phyloP scores from a whole-genome alignment of 441 rosid genomes.

The Populus tomentosa region DNA sequence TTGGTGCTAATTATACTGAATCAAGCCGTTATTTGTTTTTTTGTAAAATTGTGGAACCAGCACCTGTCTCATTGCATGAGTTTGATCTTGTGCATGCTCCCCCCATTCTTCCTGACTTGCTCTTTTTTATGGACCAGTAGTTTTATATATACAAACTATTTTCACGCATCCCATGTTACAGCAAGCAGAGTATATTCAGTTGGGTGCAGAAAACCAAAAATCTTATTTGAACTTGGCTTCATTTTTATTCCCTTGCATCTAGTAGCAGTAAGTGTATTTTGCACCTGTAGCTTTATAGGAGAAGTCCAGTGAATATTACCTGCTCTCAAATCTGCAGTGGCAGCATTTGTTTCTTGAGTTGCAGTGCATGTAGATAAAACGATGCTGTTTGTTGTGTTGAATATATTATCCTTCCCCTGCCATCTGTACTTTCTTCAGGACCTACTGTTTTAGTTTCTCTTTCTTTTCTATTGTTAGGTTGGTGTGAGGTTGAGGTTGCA shows the following conservation, averaged over 20 bases:
- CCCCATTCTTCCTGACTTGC: not conserved
- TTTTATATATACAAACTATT: not conserved
- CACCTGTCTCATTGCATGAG: not conserved
- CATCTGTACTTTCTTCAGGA: not conserved
- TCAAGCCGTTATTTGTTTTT: not conserved
- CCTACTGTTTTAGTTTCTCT: not conserved
- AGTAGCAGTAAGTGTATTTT: not conserved
- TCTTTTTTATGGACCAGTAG: not conserved
- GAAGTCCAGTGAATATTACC: not conserved
- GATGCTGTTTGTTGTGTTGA: not conserved
- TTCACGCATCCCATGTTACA: not conserved
- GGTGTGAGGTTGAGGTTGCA: not conserved
- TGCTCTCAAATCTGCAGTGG: not conserved
- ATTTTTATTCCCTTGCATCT: not conserved
- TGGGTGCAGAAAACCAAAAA: not conserved
- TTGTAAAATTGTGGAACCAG: not conserved
- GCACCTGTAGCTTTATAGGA: not conserved
- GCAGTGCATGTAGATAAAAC: not conserved
- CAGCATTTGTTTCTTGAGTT: not conserved
- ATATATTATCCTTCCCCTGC: not conserved
- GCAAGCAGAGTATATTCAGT: not conserved
- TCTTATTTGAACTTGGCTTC: not conserved
- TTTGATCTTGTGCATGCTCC: not conserved
- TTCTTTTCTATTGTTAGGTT: not conserved
- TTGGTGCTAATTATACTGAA: not conserved